Conservation (phyloP, 352 stramenopile species). For the Globisporangium echinulatum region DNA sequence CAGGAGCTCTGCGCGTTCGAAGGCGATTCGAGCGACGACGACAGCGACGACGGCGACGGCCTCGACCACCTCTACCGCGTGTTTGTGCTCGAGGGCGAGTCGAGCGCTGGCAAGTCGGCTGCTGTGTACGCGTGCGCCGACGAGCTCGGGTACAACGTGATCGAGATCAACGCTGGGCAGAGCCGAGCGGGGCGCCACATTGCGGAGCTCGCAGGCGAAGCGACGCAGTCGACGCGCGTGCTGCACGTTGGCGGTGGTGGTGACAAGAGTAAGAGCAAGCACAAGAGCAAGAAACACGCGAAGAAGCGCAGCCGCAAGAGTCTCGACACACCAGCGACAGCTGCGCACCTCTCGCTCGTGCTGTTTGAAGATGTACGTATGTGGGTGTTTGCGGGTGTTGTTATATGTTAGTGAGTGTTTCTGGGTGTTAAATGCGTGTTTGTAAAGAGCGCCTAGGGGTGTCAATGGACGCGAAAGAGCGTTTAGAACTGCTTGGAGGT, state of each 20-base stretch:
- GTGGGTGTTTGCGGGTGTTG: not conserved
- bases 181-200: conserved; percentile 62
- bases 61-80: conserved; percentile 49
- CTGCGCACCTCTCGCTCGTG: conserved; percentile 67
- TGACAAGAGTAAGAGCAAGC: conserved; percentile 36
- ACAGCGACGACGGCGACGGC: conserved; percentile 43
- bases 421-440: not conserved
- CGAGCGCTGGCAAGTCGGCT: conserved; percentile 70
- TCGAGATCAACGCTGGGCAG: conserved; percentile 82
- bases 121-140: conserved; percentile 73
- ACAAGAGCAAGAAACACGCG: conserved; percentile 33
- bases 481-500: no score
- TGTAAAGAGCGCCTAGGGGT: no score
- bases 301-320: conserved; percentile 40
- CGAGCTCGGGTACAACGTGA: conserved; percentile 77
- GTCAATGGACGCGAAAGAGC: no score
- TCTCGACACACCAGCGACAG: conserved; percentile 16
- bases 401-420: conserved; percentile 2
- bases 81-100: conserved; percentile 71
- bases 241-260: conserved; percentile 29
- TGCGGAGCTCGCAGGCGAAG: conserved; percentile 74
- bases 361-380: conserved; percentile 71
- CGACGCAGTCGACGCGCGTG: conserved; percentile 76
- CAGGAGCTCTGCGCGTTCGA: conserved; percentile 66
- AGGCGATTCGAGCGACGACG: conserved; percentile 18